phyloP scores from a whole-genome alignment of 331 rosid species.

The Stylosanthes scabra region DNA sequence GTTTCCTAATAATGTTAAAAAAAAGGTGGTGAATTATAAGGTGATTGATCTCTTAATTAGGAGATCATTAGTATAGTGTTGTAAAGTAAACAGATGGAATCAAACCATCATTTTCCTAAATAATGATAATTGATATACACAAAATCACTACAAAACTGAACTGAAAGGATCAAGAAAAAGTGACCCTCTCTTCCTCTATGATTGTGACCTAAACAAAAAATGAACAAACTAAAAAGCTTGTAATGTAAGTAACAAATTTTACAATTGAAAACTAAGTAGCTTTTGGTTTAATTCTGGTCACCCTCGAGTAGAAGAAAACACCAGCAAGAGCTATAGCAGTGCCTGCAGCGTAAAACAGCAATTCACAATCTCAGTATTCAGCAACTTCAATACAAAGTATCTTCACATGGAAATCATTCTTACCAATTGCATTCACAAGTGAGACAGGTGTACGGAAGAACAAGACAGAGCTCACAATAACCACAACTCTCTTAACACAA shows the following conservation, averaged over 20 bases:
- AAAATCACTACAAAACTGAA: too few species aligned
- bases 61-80: too few species aligned
- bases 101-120: neutral
- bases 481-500: constrained; percentile 95
- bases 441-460: constrained; percentile 92
- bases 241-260: constrained; percentile 39
- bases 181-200: too few species aligned
- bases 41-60: too few species aligned
- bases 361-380: constrained; percentile 15
- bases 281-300: constrained; percentile 79
- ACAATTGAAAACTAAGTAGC: constrained; percentile 46
- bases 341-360: constrained; percentile 57
- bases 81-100: too few species aligned
- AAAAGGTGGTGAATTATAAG: too few species aligned
- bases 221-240: neutral
- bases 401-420: constrained; percentile 9
- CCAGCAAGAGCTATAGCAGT: constrained; percentile 91
- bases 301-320: constrained; percentile 92
- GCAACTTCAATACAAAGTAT: neutral
- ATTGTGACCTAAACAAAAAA: neutral
- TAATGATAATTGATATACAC: too few species aligned
- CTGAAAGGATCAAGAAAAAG: too few species aligned
- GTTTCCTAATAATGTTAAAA: too few species aligned
- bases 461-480: constrained; percentile 92
- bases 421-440: constrained; percentile 85